Base-by-base conservation (phyloP, 495 filamentous ascomycete genomes). In the Xylona heveae region DNA sequence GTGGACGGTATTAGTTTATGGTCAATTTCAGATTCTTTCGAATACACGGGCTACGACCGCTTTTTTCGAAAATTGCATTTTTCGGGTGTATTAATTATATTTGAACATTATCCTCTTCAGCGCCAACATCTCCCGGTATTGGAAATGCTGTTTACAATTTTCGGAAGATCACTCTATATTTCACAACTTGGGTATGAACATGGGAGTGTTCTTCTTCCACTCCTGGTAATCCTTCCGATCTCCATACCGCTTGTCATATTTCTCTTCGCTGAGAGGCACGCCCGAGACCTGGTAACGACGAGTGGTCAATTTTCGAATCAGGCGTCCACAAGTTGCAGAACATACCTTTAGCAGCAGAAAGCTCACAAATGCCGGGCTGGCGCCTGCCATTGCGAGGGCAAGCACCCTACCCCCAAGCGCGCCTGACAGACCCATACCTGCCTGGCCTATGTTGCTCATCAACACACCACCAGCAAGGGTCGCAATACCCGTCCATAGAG, bases 121-220 rank as follows among this genome's bases (percentile, higher is more conserved):
- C n/a, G n/a, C n/a, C n/a, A n/a, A n/a, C n/a, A n/a, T n/a, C n/a
- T n/a, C n/a, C n/a, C n/a, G n/a, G n/a, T n/a, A n/a, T n/a, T n/a
- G n/a, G n/a, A n/a, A 8, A 28, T 13, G 12, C 25, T 28, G 6
- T 12, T 15, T 7, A 12, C 4, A 28, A 28, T 12, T 5, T 28
- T 28, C 25, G 13, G 12, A 15, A 13, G 7, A 28, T 28, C 16
- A 31, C 15, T 13, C 12, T 35, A 30, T 13, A 37, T 6, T 14
- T 20, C 31, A 68, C 12, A 71, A 31, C 55, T 74, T 75, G 1
- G 72, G 69, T 31, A 74, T 46, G 37, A 74, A 64, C 53, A 67
- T 63, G 1, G 72, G 71, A 25, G 66, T 73, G 33, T 71, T 63
- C 43, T 52, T 51, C 54, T 72, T 77, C 74, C 71, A 75, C 40